Evolutionary conservation across 306 rosid species (phyloP).

Genomic region (Dicorynia guianensis): DNA sequence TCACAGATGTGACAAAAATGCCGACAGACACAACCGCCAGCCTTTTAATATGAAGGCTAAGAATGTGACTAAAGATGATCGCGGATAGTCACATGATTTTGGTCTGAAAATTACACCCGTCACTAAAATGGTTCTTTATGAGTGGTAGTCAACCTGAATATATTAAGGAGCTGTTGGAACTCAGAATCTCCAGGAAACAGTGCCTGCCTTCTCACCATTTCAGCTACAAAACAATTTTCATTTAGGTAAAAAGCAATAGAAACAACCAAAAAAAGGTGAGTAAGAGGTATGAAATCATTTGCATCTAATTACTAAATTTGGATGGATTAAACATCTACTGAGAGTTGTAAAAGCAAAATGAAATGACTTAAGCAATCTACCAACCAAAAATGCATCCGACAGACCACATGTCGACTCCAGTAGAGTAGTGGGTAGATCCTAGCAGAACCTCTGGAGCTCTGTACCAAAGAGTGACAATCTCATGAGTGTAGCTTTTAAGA

Average conservation of each 20-base stretch:
- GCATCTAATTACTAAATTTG: background rate
- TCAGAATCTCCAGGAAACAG: slow-evolving; percentile 95
- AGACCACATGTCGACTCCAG: slow-evolving; percentile 97
- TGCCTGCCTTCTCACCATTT: slow-evolving; percentile 90
- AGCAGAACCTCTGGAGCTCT: slow-evolving; percentile 94
- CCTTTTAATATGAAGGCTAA: background rate
- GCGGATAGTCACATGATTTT: slow-evolving; percentile 8
- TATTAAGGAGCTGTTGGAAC: slow-evolving; percentile 88
- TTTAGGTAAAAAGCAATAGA: slow-evolving; percentile 3
- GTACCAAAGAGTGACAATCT: slow-evolving; percentile 97
- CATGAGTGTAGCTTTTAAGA: slow-evolving; percentile 93
- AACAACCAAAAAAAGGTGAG: background rate
- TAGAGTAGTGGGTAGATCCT: slow-evolving; percentile 88
- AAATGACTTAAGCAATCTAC: background rate
- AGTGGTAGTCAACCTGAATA: slow-evolving; percentile 65
- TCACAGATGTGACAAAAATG: background rate
- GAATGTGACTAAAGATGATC: background rate
- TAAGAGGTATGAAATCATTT: background rate
- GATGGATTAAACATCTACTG: background rate
- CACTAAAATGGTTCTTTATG: background rate
- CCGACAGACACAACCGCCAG: background rate
- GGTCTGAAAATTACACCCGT: background rate
- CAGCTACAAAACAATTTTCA: slow-evolving; percentile 58
- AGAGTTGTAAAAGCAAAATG: background rate
- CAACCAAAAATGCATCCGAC: slow-evolving; percentile 93